Percentiles rank a stretch among this genome's conserved stretches.
phyloP scores from a whole-genome alignment of 1,139 yeast genomes.

The Lodderomyces beijingensis region DNA sequence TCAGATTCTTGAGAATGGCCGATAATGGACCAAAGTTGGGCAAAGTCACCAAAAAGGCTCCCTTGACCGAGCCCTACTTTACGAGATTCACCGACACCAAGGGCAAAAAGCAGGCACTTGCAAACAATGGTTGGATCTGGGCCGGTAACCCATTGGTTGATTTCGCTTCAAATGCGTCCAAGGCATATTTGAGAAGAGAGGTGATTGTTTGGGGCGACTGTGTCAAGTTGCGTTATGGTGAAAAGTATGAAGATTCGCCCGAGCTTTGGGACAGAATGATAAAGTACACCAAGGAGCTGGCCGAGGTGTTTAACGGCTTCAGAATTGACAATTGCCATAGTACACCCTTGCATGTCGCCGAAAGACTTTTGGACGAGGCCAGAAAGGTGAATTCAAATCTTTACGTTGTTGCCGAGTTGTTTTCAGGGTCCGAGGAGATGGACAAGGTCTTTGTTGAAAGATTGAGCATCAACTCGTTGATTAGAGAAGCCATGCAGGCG shows the following conservation, averaged over 20 bases:
- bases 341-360: constrained; percentile 94
- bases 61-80: constrained; percentile 83
- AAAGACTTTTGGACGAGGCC: constrained; percentile 81
- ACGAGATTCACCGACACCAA: constrained; percentile 57
- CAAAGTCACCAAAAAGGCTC: constrained; percentile 46
- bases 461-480: constrained; percentile 79
- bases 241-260: constrained; percentile 75
- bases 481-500: constrained; percentile 97
- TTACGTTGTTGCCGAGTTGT: constrained; percentile 91
- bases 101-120: constrained; percentile 67
- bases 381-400: constrained; percentile 78
- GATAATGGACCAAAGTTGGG: constrained; percentile 79
- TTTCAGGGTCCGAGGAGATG: constrained; percentile 87
- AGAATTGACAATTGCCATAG: constrained; percentile 95
- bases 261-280: constrained; percentile 86
- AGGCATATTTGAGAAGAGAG: constrained; percentile 84
- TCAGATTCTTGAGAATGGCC: constrained; percentile 71
- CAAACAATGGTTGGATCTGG: constrained; percentile 99
- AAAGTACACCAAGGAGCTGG: constrained; percentile 67
- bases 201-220: constrained; percentile 98
- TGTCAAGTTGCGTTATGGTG: constrained; percentile 85
- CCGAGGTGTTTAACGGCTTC: constrained; percentile 79
- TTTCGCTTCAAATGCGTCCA: constrained; percentile 77
- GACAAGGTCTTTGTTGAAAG: constrained; percentile 89
- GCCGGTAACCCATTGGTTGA: constrained; percentile 91